phyloP scores from a whole-genome alignment of 2,329 filamentous ascomycete genomes.

The Sarocladiaceae sp. region DNA sequence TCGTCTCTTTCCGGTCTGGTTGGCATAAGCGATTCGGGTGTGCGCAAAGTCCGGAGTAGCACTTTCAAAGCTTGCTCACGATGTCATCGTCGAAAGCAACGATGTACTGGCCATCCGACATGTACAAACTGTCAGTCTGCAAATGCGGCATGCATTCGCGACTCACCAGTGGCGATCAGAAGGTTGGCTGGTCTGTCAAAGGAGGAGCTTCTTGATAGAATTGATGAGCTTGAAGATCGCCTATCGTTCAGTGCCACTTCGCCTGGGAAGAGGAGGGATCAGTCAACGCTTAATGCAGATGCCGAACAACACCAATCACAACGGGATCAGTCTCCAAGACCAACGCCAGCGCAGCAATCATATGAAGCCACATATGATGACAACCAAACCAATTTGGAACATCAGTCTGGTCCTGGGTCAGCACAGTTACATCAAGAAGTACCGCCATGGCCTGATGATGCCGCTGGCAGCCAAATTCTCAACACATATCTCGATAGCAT shows the following conservation, averaged over 20 bases:
- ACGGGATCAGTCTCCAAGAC: background rate
- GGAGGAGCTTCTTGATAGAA: background rate
- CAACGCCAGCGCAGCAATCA: background rate
- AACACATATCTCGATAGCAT: background rate
- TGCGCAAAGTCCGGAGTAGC: background rate
- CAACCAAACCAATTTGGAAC: background rate
- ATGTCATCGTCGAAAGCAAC: constrained; percentile 10
- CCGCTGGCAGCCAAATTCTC: background rate
- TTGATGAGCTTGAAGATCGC: background rate
- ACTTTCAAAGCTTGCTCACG: constrained; percentile 6
- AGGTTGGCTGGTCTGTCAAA: background rate
- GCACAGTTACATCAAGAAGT: background rate
- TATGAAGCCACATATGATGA: background rate
- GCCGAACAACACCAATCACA: background rate
- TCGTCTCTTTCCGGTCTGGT: background rate
- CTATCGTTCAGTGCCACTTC: background rate
- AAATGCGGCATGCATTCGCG: constrained; percentile 6
- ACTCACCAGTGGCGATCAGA: background rate
- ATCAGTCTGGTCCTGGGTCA: background rate
- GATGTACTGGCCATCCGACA: constrained; percentile 8
- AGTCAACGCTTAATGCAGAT: background rate
- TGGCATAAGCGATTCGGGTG: background rate
- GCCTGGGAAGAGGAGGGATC: background rate
- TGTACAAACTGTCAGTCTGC: constrained; percentile 7
- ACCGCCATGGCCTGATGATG: background rate